Base-by-base conservation (phyloP, 345 rosid species). In the Alliaria petiolata region DNA sequence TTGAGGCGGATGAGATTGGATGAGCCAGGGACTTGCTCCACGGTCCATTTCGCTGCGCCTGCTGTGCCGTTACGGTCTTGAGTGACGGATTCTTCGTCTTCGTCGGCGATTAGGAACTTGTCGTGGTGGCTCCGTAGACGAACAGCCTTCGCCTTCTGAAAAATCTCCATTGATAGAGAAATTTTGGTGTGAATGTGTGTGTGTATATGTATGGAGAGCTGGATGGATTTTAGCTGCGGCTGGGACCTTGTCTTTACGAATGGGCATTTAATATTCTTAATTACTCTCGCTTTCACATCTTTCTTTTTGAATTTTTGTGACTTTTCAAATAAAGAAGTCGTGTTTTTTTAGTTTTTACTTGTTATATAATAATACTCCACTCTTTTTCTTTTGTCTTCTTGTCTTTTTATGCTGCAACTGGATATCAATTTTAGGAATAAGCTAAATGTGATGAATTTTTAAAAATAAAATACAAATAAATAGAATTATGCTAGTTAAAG, bases 121-220 rank as follows among this genome's bases (percentile, higher is more conserved):
- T 84, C 93, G 64, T 87, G 99, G 79, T 85, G 87, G 83, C 93
- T 85, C 10, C 89, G 80, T 12, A 91, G 72, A 22, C 96, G 91
- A 53, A 93, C 91, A 13, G 86, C 86, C 45, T 75, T 88, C 1
- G 92, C 97, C 53, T 90, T 90, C 33, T 73, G 77, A 72, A 90
- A 91, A 65, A 83, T 49, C 44, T 95, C 98, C 99, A 95, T 91
- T 13, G 56, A 7, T 2, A 50, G 56, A 58, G 72, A 71, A 45
- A 39, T n/a, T n/a, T n/a, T 60, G 47, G 69, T 60, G 70, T 64
- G 65, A 53, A 36, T 52, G 69, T 62, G 7, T 20, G 5, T 28
- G n/a, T n/a, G n/a, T n/a, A 5, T 43, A 2, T 39, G 15, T 70
- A 59, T 50, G 20, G 40, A 28, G 60, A 71, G 71, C 71, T 70